Evolutionary conservation across 208 protist species (phyloP), one percentile per base, ranked within the genome.

Genomic region (Acanthamoeba divionensis): DNA sequence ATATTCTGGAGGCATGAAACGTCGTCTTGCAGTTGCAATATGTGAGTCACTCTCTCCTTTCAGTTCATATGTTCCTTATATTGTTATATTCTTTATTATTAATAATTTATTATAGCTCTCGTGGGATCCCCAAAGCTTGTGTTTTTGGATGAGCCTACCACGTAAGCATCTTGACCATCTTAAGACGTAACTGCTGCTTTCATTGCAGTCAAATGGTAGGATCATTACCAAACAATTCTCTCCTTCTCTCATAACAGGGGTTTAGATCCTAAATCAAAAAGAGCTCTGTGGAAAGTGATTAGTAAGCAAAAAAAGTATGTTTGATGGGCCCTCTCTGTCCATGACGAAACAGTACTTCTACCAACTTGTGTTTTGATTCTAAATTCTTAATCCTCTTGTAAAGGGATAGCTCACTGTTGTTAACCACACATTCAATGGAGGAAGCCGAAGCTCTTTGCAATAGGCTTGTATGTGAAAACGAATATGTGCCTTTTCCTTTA

Each of bases 361-460:
- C n/a, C n/a, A n/a, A n/a, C n/a, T n/a, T n/a, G n/a, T n/a, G n/a
- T n/a, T n/a, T n/a, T n/a, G n/a, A n/a, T n/a, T n/a, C n/a, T n/a
- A n/a, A n/a, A n/a, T n/a, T n/a, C n/a, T n/a, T n/a, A n/a, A n/a
- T n/a, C n/a, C n/a, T n/a, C n/a, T n/a, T n/a, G n/a, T n/a, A n/a
- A n/a, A n/a, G n/a, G n/a, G n/a, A 21, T 6, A 47, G 86, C 41
- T 21, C 79, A 0, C 66, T 93, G 13, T 21, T 93, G 2, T 90
- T 93, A 18, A 93, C 91, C 55, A 93, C 91, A 0, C 91, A 93
- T 45, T 89, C 80, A 8, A 91, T 91, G 89, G 77, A 87, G 29
- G 89, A 91, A 26, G 89, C 89, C 26, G 89, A 91, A 13, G 89
- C 77, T 0, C 77, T 91, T 18, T 91, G 89, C 77, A 52, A 75